A percentile compares a stretch with the other conserved stretches of the same genome.
Conservation (phyloP, 176 grass and related monocot species). For the Musa acuminata region DNA sequence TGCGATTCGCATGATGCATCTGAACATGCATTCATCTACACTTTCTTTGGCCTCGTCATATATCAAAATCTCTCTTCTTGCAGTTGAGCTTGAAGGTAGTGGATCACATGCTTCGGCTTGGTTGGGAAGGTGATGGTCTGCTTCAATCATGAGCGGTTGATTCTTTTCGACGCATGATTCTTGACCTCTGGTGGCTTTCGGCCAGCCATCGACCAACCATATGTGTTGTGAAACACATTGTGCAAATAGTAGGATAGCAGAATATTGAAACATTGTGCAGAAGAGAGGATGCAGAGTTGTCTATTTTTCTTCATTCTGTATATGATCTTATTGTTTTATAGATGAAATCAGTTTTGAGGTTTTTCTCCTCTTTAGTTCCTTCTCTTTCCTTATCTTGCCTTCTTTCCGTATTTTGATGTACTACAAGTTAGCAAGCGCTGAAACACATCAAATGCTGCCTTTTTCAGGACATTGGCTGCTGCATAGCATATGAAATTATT, state of each 20-base stretch:
- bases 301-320: constrained; percentile 10
- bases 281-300: neutral
- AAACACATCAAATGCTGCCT: too few relatives aligned
- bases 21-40: neutral
- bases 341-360: constrained; percentile 10
- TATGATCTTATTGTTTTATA: constrained; percentile 13
- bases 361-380: neutral
- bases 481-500: too few relatives aligned
- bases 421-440: too few relatives aligned
- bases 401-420: neutral
- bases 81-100: constrained; percentile 98
- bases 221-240: neutral
- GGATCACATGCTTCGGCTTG: constrained; percentile 99
- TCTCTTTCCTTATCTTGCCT: neutral
- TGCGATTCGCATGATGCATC: too few relatives aligned
- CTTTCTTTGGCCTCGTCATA: neutral
- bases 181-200: neutral
- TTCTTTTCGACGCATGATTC: neutral
- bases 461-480: too few relatives aligned
- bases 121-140: constrained; percentile 95
- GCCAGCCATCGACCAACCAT: neutral
- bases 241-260: constrained; percentile 18
- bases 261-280: neutral
- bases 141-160: constrained; percentile 46
- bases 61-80: constrained; percentile 27